These are phyloP conservation scores for Aureococcus anophagefferens DNA, from an alignment of 108 stramenopile species.

Conservation along the genomic window DNA sequence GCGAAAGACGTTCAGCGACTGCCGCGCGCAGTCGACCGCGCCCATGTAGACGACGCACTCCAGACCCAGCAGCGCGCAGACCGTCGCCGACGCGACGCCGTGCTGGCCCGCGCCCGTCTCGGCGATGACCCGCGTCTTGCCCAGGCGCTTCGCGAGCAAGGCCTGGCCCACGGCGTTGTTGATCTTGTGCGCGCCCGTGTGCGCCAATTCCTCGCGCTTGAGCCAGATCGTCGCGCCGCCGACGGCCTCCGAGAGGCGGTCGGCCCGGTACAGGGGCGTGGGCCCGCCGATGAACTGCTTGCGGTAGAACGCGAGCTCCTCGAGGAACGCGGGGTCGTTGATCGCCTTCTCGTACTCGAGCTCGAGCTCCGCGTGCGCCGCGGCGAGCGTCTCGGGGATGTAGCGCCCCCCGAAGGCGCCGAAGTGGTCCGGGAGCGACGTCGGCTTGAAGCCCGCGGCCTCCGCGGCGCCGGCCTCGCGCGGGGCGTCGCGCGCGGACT, in stretches of 20 bases:
- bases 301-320: slow-evolving; percentile 78
- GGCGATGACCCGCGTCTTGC: slow-evolving; percentile 91
- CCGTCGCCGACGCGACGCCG: slow-evolving; percentile 92
- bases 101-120: slow-evolving; percentile 96
- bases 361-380: slow-evolving; percentile 88
- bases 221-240: slow-evolving; percentile 90
- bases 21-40: slow-evolving; percentile 86
- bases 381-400: slow-evolving; percentile 92
- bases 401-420: slow-evolving; percentile 93
- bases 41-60: slow-evolving; percentile 96
- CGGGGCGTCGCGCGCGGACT: slow-evolving; percentile 4
- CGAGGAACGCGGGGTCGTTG: slow-evolving; percentile 76
- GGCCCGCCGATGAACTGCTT: slow-evolving; percentile 85
- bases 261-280: slow-evolving; percentile 82
- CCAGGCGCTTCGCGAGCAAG: slow-evolving; percentile 81
- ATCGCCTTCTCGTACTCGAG: slow-evolving; percentile 68
- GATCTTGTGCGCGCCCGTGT: slow-evolving; percentile 95
- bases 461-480: slow-evolving; percentile 8
- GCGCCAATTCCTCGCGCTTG: slow-evolving; percentile 90
- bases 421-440: slow-evolving; percentile 38
- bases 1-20: slow-evolving; percentile 85
- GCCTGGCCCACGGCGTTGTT: slow-evolving; percentile 97
- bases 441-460: slow-evolving; percentile 17
- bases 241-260: slow-evolving; percentile 71
- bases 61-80: slow-evolving; percentile 86